phyloP scores from a whole-genome alignment of 164 flowering plant species.

The Magnolia kwangsiensis region DNA sequence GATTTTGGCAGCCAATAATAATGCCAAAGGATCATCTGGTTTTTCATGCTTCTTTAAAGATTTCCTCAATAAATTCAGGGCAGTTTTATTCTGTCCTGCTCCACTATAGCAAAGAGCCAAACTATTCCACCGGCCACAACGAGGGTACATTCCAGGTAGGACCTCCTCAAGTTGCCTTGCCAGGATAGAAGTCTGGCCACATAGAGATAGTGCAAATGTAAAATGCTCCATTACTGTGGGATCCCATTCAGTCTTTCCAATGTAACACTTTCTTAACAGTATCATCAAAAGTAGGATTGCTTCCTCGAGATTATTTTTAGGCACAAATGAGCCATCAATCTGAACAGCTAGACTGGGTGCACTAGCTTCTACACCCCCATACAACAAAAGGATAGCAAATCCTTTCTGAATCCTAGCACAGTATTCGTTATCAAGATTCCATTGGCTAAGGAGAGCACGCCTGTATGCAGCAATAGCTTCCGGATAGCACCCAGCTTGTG shows the following conservation, averaged over 20 bases:
- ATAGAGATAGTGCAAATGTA: constrained; percentile 75
- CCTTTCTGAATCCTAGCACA: constrained; percentile 82
- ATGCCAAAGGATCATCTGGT: constrained; percentile 61
- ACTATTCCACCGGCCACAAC: constrained; percentile 74
- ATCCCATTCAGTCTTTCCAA: constrained; percentile 76
- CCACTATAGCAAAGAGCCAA: constrained; percentile 78
- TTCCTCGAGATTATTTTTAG: constrained; percentile 86
- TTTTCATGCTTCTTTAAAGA: constrained; percentile 67
- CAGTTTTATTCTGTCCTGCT: constrained; percentile 53
- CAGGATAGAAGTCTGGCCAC: constrained; percentile 65
- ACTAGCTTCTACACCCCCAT: constrained; percentile 84
- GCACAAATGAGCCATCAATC: constrained; percentile 73
- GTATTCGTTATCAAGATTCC: constrained; percentile 81
- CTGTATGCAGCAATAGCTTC: constrained; percentile 84
- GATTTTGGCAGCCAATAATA: constrained; percentile 74
- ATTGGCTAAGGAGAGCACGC: constrained; percentile 80
- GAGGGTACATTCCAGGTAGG: constrained; percentile 72
- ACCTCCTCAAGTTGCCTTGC: constrained; percentile 78
- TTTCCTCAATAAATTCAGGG: constrained; percentile 78
- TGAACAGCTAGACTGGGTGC: constrained; percentile 80
- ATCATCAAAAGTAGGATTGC: constrained; percentile 85
- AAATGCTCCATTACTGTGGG: constrained; percentile 85
- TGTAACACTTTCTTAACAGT: constrained; percentile 59
- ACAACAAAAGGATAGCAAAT: constrained; percentile 77
- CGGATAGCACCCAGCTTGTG: constrained; percentile 61